These are phyloP conservation scores for Cunninghamia lanceolata DNA, from an alignment of 75 land plant genomes.

Conservation along the genomic window DNA sequence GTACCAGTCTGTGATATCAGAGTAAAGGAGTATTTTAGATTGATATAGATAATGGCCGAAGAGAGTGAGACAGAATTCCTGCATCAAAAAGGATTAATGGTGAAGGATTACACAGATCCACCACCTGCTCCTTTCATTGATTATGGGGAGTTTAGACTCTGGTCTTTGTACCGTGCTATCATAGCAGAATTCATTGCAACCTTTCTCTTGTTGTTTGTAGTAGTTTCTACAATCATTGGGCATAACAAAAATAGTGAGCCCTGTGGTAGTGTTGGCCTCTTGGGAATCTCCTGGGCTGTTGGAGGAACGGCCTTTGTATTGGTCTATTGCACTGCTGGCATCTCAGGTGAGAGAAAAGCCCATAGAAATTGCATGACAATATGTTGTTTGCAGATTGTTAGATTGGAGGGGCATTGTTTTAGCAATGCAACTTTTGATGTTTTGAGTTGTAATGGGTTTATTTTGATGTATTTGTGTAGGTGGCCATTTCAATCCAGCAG, in stretches of 20 bases:
- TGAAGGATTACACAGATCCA: constrained; percentile 16
- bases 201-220: constrained; percentile 15
- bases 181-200: constrained; percentile 29
- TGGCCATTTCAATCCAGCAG: constrained; percentile 62
- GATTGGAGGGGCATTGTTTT: too few relatives aligned
- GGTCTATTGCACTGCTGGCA: constrained; percentile 37
- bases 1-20: too few relatives aligned
- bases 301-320: constrained; percentile 36
- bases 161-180: constrained; percentile 28
- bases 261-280: constrained; percentile 23
- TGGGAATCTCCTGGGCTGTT: constrained; percentile 33
- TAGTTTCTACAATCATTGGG: constrained; percentile 19
- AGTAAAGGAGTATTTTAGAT: too few relatives aligned
- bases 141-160: constrained; percentile 7
- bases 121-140: constrained; percentile 11
- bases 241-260: not conserved
- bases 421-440: too few relatives aligned
- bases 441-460: constrained; percentile 25
- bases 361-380: too few relatives aligned
- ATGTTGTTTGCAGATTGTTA: too few relatives aligned
- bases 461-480: constrained; percentile 39
- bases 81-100: too few relatives aligned
- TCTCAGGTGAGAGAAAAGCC: too few relatives aligned
- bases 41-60: too few relatives aligned
- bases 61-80: too few relatives aligned